Percentiles rank a stretch among this genome's conserved stretches.
Conservation (phyloP, 306 rosid species). For the Trifolium pratense region DNA sequence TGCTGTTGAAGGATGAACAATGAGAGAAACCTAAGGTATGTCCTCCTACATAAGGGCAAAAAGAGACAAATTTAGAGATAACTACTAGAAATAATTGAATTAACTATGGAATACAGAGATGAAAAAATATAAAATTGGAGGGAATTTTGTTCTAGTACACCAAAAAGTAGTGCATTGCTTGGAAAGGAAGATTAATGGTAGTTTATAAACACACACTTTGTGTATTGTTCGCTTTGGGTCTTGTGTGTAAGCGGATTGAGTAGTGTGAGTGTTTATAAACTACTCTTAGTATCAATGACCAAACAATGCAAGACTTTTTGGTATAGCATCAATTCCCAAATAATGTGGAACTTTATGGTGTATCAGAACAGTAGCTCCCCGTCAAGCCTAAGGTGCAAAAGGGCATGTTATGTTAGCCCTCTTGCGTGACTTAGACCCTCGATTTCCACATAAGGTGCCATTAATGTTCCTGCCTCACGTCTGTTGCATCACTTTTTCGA, state of each 20-base stretch:
- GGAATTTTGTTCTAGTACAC: background rate
- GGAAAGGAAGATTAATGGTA: background rate
- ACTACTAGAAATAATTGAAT: background rate
- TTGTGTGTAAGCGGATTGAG: background rate
- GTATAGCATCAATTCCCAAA: background rate
- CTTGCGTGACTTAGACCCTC: background rate
- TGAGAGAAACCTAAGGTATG: constrained; percentile 92
- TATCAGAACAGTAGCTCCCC: background rate
- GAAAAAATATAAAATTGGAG: background rate
- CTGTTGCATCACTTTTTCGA: background rate
- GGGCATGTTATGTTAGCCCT: background rate
- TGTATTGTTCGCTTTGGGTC: background rate
- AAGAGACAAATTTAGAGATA: background rate
- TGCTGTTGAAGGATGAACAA: constrained; percentile 78
- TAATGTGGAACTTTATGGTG: background rate
- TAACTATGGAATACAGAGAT: background rate
- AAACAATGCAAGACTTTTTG: background rate
- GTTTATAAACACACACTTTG: background rate
- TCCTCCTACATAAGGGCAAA: constrained; percentile 63
- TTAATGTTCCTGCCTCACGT: background rate
- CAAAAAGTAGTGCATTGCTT: background rate
- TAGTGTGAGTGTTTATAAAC: background rate
- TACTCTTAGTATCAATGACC: background rate
- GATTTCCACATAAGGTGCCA: background rate
- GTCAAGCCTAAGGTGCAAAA: background rate